phyloP scores from a whole-genome alignment of 2,329 filamentous ascomycete genomes.

The Kalaharituber pfeilii region DNA sequence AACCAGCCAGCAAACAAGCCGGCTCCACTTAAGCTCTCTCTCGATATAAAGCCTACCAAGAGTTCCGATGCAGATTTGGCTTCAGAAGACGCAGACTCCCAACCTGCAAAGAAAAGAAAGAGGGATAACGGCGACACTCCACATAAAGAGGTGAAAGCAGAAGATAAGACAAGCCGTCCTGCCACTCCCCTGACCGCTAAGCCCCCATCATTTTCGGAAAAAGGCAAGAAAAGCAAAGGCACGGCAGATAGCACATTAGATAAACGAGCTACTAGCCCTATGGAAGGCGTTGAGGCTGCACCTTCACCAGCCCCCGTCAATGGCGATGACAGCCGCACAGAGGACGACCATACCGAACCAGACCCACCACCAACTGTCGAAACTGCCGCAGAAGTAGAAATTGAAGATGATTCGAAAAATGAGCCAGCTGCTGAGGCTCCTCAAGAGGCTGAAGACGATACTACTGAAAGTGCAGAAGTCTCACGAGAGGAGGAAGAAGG shows the following conservation, averaged over 20 bases:
- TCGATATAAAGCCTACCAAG: constrained; percentile 14
- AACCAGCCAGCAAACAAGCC: constrained; percentile 11
- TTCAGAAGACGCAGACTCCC: constrained; percentile 3
- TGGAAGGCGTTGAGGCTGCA: constrained; percentile 3
- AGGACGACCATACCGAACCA: constrained; percentile 11
- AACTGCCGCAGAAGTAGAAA: constrained; percentile 8
- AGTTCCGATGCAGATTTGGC: constrained; percentile 9
- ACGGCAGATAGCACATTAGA: constrained; percentile 9
- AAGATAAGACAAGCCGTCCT: constrained; percentile 3
- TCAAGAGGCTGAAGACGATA: constrained; percentile 28
- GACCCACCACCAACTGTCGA: constrained; percentile 10
- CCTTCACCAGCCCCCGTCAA: constrained; percentile 7
- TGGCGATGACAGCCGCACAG: constrained; percentile 7
- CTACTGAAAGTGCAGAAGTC: constrained; percentile 26
- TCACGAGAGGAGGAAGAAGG: constrained; percentile 33
- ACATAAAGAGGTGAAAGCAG: constrained; percentile 5
- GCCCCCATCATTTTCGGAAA: background rate
- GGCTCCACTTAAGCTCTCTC: constrained; percentile 8
- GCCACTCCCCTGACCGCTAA: background rate
- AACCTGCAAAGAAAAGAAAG: background rate
- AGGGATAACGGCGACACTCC: constrained; percentile 1
- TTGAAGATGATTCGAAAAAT: constrained; percentile 11
- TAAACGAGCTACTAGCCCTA: constrained; percentile 3
- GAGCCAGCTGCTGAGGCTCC: constrained; percentile 20
- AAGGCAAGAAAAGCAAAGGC: constrained; percentile 8